Conservation (phyloP, 2,329 filamentous ascomycete species). For the Tolypocladium ovalisporum region DNA sequence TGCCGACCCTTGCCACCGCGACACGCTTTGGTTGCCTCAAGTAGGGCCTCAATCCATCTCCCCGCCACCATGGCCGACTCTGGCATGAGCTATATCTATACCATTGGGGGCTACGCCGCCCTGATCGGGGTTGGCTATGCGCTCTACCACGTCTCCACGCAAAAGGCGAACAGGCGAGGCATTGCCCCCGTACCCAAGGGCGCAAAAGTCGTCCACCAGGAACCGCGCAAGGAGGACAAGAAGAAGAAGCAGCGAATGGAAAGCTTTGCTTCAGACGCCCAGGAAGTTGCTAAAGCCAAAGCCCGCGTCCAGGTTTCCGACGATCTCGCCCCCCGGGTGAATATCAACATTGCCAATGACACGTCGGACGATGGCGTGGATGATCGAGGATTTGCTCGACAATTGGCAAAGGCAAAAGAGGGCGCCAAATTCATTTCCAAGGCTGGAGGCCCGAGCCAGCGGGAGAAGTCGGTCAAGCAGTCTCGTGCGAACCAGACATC, state of each 20-base stretch:
- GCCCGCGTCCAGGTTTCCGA: slow-evolving; percentile 12
- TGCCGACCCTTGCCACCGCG: background rate
- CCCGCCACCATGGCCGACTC: slow-evolving; percentile 18
- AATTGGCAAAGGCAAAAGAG: slow-evolving; percentile 59
- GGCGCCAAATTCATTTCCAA: slow-evolving; percentile 50
- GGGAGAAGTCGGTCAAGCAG: slow-evolving; percentile 61
- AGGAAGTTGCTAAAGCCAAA: slow-evolving; percentile 29
- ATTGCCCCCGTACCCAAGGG: slow-evolving; percentile 15
- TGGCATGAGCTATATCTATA: slow-evolving; percentile 24
- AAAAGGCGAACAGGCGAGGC: slow-evolving; percentile 20
- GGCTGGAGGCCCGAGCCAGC: slow-evolving; percentile 48
- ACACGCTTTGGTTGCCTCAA: background rate
- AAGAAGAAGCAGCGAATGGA: slow-evolving; percentile 37
- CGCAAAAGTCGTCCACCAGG: slow-evolving; percentile 16
- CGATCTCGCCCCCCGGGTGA: slow-evolving; percentile 13
- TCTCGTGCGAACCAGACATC: slow-evolving; percentile 45
- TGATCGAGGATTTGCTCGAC: slow-evolving; percentile 66
- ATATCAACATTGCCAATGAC: slow-evolving; percentile 16
- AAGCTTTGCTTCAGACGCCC: slow-evolving; percentile 24
- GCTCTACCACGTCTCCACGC: slow-evolving; percentile 23
- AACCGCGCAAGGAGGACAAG: slow-evolving; percentile 27
- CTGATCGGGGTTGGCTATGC: slow-evolving; percentile 24
- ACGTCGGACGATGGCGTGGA: slow-evolving; percentile 50
- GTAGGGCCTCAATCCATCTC: background rate
- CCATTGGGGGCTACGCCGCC: slow-evolving; percentile 24